Conservation (phyloP, 352 stramenopile genomes). For the Pythium grandisporangium region DNA sequence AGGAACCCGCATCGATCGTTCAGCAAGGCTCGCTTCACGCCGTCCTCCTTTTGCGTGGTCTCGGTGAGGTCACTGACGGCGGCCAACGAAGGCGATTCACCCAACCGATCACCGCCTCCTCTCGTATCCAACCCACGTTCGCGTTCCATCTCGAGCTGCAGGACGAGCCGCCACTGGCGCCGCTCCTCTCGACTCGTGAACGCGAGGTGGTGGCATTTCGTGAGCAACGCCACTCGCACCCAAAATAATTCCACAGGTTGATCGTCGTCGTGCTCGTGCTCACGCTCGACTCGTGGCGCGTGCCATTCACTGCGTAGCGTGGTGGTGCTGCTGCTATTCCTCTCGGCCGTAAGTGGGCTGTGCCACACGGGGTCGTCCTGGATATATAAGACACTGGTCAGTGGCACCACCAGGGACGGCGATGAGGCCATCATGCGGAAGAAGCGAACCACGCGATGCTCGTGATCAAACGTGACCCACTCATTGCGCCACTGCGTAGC, state of each 20-base stretch:
- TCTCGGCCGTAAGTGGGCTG: too few relatives aligned
- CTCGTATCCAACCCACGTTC: too few relatives aligned
- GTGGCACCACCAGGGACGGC: conserved; percentile 16
- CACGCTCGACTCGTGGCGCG: too few relatives aligned
- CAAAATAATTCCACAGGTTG: conserved; percentile 20
- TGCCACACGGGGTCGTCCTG: too few relatives aligned
- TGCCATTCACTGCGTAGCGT: too few relatives aligned
- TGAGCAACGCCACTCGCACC: conserved; percentile 29
- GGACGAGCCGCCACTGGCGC: conserved; percentile 16
- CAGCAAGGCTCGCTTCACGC: conserved; percentile 24
- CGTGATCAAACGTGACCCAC: conserved; percentile 36
- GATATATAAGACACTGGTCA: conserved; percentile 22
- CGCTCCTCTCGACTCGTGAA: conserved; percentile 26
- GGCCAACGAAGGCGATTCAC: too few relatives aligned
- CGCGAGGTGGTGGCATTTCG: conserved; percentile 36
- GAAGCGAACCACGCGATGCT: conserved; percentile 24
- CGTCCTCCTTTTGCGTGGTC: conserved; percentile 7
- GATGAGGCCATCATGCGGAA: conserved; percentile 31
- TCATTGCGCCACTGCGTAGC: conserved; percentile 36
- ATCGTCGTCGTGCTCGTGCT: background rate
- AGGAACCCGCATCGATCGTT: conserved; percentile 33
- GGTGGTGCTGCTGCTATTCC: too few relatives aligned
- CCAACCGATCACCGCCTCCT: too few relatives aligned
- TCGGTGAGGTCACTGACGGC: conserved; percentile 9
- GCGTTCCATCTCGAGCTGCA: conserved; percentile 16